phyloP scores from a whole-genome alignment of 2,329 filamentous ascomycete species.

The Ploettnerulaceae sp. region DNA sequence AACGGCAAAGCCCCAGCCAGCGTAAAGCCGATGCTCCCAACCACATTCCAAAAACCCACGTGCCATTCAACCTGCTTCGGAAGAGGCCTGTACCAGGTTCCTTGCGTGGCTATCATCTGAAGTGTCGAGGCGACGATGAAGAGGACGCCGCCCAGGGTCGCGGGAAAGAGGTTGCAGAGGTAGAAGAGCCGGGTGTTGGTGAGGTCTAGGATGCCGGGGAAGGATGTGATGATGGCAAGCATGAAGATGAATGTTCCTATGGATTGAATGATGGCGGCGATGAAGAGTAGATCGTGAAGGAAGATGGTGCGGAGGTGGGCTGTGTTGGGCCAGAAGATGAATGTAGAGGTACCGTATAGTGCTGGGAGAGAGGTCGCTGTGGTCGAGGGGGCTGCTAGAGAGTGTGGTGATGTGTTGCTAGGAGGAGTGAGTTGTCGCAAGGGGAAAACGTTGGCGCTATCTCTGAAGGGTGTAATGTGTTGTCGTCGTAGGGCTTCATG shows the following conservation, averaged over 20 bases:
- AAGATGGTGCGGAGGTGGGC: slow-evolving; percentile 14
- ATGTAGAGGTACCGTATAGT: slow-evolving; percentile 14
- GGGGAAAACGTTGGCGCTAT: neutral
- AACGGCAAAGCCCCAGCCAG: slow-evolving; percentile 19
- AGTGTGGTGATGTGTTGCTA: slow-evolving; percentile 4
- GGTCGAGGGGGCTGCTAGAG: slow-evolving; percentile 1
- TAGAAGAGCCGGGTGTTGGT: slow-evolving; percentile 10
- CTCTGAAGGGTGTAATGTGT: neutral
- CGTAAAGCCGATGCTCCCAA: slow-evolving; percentile 22
- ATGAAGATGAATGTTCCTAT: slow-evolving; percentile 23
- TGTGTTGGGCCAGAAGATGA: slow-evolving; percentile 19
- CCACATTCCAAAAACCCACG: slow-evolving; percentile 17
- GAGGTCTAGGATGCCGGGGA: slow-evolving; percentile 21
- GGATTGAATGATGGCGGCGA: slow-evolving; percentile 15
- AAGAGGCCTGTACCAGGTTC: slow-evolving; percentile 18
- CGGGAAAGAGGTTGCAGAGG: slow-evolving; percentile 19
- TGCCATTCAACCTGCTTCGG: slow-evolving; percentile 16
- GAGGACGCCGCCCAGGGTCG: slow-evolving; percentile 21
- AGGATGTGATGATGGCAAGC: slow-evolving; percentile 16
- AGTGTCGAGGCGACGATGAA: slow-evolving; percentile 16
- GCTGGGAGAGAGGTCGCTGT: slow-evolving; percentile 9
- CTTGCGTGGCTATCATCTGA: slow-evolving; percentile 16
- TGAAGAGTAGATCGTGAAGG: slow-evolving; percentile 14
- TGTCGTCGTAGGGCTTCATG: neutral
- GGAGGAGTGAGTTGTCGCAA: neutral